Conservation (phyloP, 192 early-diverging fungal genomes). For the Haplosporangium gracile region DNA sequence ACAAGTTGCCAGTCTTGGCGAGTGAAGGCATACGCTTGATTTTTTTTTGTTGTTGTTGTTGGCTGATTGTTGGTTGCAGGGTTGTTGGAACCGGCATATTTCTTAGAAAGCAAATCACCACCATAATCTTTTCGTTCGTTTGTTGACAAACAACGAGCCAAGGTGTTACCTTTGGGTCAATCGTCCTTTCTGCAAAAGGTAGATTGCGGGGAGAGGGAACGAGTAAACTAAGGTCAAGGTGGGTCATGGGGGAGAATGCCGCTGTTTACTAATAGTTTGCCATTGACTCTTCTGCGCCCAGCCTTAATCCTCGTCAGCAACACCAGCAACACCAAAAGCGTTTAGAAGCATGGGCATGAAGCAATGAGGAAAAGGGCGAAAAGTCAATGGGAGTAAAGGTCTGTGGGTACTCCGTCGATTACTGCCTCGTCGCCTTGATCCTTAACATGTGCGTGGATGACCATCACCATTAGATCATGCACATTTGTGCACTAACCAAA, state of each 20-base stretch:
- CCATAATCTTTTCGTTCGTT: background rate
- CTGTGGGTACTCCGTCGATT: too few species aligned
- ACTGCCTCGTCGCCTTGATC: background rate
- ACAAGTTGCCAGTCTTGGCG: background rate
- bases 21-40: background rate
- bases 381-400: too few species aligned
- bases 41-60: too few species aligned
- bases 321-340: too few species aligned
- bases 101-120: background rate
- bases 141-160: background rate
- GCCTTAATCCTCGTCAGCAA: too few species aligned
- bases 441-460: background rate
- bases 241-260: background rate
- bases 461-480: slow-evolving; percentile 5
- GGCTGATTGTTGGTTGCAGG: background rate
- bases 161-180: background rate
- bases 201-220: background rate
- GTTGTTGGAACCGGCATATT: background rate
- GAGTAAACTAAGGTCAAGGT: background rate
- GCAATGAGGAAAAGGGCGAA: too few species aligned
- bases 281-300: too few species aligned
- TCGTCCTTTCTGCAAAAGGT: background rate
- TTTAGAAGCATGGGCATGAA: too few species aligned
- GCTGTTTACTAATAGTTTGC: too few species aligned
- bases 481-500: background rate